Conservation (phyloP, 148 eudicot species). For the Chenopodium formosanum region DNA sequence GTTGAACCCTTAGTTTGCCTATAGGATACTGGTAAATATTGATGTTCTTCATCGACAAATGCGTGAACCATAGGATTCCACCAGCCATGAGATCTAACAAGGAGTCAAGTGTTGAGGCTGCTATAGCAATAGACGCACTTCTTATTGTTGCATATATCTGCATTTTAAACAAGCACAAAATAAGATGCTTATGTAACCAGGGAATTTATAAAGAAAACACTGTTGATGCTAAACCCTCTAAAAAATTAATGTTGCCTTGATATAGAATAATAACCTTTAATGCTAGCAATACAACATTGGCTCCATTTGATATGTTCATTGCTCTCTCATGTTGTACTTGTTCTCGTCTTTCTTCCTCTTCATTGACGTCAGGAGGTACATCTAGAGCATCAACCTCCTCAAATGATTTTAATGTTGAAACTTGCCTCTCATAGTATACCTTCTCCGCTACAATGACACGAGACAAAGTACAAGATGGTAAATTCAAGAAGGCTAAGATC, state of each 20-base stretch:
- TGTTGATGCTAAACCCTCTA: neutral
- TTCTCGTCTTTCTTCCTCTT: slow-evolving; percentile 45
- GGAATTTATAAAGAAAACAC: neutral
- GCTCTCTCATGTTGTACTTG: slow-evolving; percentile 69
- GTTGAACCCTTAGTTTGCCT: slow-evolving; percentile 74
- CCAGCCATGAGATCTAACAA: slow-evolving; percentile 79
- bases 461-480: neutral
- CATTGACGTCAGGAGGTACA: slow-evolving; percentile 29
- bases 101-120: slow-evolving; percentile 78
- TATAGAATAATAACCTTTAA: slow-evolving; percentile 46
- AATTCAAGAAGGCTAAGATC: neutral
- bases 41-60: slow-evolving; percentile 64
- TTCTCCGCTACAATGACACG: slow-evolving; percentile 45
- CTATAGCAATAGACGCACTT: slow-evolving; percentile 71
- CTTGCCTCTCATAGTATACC: slow-evolving; percentile 65
- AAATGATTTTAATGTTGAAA: slow-evolving; percentile 64
- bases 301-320: slow-evolving; percentile 59
- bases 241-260: neutral
- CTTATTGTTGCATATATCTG: slow-evolving; percentile 66
- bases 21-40: slow-evolving; percentile 75
- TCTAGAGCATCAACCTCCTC: slow-evolving; percentile 64
- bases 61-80: slow-evolving; percentile 74
- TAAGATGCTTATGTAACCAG: neutral
- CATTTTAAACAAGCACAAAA: slow-evolving; percentile 8
- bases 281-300: slow-evolving; percentile 54